Conservation (phyloP, 345 rosid genomes). For the Moricandia arvensis region DNA sequence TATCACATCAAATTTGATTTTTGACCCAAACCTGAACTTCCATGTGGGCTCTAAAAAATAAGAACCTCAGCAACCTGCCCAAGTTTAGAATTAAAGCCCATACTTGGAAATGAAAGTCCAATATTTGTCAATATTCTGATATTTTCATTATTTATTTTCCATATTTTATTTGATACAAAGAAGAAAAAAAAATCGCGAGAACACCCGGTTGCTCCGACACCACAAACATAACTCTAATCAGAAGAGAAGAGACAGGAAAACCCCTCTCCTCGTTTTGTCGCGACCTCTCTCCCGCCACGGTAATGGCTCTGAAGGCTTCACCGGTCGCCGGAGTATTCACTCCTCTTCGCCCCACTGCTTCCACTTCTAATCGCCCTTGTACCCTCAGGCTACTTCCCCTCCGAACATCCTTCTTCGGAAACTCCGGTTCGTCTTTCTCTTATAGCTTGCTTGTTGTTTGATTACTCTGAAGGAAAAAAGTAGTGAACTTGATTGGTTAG, state of each 20-base stretch:
- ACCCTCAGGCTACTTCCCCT: conserved; percentile 29
- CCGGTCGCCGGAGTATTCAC: conserved; percentile 43
- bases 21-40: too few relatives aligned
- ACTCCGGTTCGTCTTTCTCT: conserved; percentile 21
- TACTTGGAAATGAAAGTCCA: too few relatives aligned
- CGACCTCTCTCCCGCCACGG: conserved; percentile 5
- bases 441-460: background rate
- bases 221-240: conserved; percentile 6
- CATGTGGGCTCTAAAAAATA: too few relatives aligned
- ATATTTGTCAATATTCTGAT: too few relatives aligned
- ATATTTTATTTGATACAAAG: too few relatives aligned
- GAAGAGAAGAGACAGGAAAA: background rate
- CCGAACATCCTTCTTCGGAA: conserved; percentile 43
- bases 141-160: too few relatives aligned
- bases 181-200: too few relatives aligned
- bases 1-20: too few relatives aligned
- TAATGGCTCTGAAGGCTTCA: conserved; percentile 48
- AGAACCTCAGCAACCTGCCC: too few relatives aligned
- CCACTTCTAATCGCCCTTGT: conserved; percentile 27
- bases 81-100: too few relatives aligned
- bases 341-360: conserved; percentile 34
- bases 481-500: conserved; percentile 1
- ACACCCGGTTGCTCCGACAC: too few relatives aligned
- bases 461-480: background rate
- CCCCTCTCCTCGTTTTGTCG: background rate